These are phyloP conservation scores for Physcomitrellopsis africana DNA, from an alignment of 225 moss, liverwort and hornwort species.

Conservation along the genomic window DNA sequence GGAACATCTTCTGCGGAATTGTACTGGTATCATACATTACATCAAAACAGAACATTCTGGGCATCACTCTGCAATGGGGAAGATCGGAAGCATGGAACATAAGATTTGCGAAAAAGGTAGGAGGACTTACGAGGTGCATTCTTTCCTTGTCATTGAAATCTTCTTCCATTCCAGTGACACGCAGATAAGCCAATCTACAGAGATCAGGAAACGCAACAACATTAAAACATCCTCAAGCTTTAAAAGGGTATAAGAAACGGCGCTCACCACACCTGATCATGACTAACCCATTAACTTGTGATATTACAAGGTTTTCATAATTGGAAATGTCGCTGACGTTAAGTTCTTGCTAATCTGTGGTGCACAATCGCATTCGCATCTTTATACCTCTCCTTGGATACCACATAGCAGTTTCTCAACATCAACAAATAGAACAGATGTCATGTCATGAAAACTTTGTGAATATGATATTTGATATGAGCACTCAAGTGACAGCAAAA, in stretches of 20 bases:
- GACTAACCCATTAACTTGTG: constrained; percentile 2
- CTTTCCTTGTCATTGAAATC: constrained; percentile 85
- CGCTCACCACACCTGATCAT: background rate
- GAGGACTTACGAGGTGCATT: constrained; percentile 66
- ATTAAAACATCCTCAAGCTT: constrained; percentile 10
- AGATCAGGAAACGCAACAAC: constrained; percentile 18
- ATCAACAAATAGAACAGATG: background rate
- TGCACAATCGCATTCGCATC: constrained; percentile 24
- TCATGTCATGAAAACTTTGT: background rate
- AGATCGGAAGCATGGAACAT: background rate
- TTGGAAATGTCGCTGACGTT: background rate
- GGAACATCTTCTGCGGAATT: constrained; percentile 24
- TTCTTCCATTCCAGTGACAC: constrained; percentile 77
- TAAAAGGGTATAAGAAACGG: background rate
- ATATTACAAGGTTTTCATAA: background rate
- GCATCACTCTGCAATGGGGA: background rate
- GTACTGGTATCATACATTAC: background rate
- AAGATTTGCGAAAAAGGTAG: constrained; percentile 12
- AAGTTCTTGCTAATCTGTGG: constrained; percentile 5
- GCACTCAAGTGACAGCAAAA: constrained; percentile 10
- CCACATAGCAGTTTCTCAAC: background rate
- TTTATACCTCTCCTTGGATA: constrained; percentile 12
- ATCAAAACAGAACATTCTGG: background rate
- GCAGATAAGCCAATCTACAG: constrained; percentile 78
- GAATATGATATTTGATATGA: background rate